phyloP scores from a whole-genome alignment of 257 asterid genomes.

The Paulownia fortunei region DNA sequence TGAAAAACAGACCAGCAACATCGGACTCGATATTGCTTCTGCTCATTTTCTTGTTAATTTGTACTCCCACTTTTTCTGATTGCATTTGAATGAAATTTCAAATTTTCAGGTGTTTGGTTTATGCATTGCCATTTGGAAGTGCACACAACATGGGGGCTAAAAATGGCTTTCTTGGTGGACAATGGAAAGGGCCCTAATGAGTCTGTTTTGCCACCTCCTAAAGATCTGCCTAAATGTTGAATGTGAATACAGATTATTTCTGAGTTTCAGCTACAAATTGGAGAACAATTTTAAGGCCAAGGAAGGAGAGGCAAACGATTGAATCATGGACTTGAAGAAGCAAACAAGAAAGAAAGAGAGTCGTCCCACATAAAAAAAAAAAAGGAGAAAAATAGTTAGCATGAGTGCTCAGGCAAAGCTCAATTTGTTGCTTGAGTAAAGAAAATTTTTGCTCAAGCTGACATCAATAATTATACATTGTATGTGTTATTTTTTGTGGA shows the following conservation, averaged over 20 bases:
- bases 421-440: slow-evolving; percentile 37
- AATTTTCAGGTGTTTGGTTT: slow-evolving; percentile 82
- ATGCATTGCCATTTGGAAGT: slow-evolving; percentile 96
- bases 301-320: neutral
- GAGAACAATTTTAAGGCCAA: neutral
- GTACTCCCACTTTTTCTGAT: neutral
- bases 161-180: slow-evolving; percentile 94
- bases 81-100: slow-evolving; percentile 1
- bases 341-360: neutral
- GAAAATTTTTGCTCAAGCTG: slow-evolving; percentile 34
- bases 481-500: neutral
- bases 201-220: slow-evolving; percentile 84
- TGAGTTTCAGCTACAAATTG: neutral
- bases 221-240: slow-evolving; percentile 79
- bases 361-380: no score
- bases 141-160: slow-evolving; percentile 93
- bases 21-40: no score
- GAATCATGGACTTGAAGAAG: neutral
- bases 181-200: slow-evolving; percentile 80
- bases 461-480: slow-evolving; percentile 38
- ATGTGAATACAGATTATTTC: neutral
- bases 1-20: no score
- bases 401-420: neutral
- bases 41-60: neutral
- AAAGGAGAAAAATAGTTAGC: neutral